phyloP scores from a whole-genome alignment of 176 grass and related monocot species.

The Pontederia crassipes region DNA sequence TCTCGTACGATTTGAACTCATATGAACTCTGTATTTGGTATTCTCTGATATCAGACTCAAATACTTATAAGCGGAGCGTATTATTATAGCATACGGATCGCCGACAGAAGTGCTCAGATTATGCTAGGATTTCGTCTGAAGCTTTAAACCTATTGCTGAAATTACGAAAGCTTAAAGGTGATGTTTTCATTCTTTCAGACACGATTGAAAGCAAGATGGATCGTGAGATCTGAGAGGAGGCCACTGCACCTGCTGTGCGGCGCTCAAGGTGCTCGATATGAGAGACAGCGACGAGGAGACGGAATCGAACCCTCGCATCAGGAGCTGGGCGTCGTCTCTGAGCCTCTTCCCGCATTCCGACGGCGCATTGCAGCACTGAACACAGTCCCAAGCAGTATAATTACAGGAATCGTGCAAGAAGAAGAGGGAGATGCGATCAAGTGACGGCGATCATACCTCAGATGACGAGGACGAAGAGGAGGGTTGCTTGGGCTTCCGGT shows the following conservation, averaged over 20 bases:
- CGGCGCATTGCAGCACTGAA: slow-evolving; percentile 30
- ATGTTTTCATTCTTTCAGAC: no score
- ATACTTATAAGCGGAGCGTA: no score
- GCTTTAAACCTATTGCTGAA: no score
- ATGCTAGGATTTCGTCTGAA: no score
- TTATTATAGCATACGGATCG: no score
- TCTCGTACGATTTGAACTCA: no score
- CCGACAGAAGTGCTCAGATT: no score
- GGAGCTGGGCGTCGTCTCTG: slow-evolving; percentile 72
- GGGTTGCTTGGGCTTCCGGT: slow-evolving; percentile 20
- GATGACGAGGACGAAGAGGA: background rate
- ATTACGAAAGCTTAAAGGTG: no score
- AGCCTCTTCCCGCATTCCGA: slow-evolving; percentile 64
- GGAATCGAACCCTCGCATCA: slow-evolving; percentile 76
- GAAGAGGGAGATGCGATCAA: background rate
- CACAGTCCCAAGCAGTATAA: background rate
- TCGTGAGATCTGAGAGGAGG: no score
- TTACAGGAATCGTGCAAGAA: background rate
- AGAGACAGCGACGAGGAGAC: slow-evolving; percentile 64
- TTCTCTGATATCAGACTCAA: no score
- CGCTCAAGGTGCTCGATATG: slow-evolving; percentile 64
- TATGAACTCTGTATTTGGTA: no score
- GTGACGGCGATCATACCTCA: background rate
- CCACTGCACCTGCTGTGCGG: slow-evolving; percentile 55
- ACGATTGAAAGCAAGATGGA: no score